These are phyloP conservation scores for Chrysosporium keratinophilum DNA, from an alignment of 2,329 filamentous ascomycete genomes.

Conservation along the genomic window DNA sequence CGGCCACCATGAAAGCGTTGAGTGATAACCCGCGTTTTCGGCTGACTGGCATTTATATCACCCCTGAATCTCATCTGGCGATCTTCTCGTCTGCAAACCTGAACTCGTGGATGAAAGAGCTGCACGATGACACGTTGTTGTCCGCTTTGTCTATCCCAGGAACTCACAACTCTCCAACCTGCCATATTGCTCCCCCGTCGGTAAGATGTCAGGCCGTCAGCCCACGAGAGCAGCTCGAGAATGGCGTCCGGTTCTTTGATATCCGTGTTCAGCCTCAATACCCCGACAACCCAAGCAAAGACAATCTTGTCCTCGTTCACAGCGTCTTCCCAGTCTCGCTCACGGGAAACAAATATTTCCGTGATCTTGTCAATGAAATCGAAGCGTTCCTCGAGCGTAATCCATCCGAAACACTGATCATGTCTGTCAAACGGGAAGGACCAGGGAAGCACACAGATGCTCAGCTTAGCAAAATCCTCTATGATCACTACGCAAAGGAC, in stretches of 20 bases:
- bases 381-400: conserved; percentile 67
- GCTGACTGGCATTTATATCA: conserved; percentile 58
- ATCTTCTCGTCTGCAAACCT: conserved; percentile 63
- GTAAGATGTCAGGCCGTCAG: conserved; percentile 84
- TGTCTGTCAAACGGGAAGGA: conserved; percentile 87
- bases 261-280: conserved; percentile 63
- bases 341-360: conserved; percentile 68
- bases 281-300: conserved; percentile 47
- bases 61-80: conserved; percentile 43
- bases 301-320: conserved; percentile 74
- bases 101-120: conserved; percentile 67
- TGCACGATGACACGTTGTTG: conserved; percentile 61
- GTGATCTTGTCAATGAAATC: conserved; percentile 58
- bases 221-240: conserved; percentile 66
- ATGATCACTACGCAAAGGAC: conserved; percentile 52
- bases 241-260: conserved; percentile 91
- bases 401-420: conserved; percentile 69
- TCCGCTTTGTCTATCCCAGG: conserved; percentile 82
- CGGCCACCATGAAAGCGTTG: conserved; percentile 51
- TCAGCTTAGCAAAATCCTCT: conserved; percentile 64
- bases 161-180: conserved; percentile 88
- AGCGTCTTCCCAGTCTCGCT: conserved; percentile 80
- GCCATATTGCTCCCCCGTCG: conserved; percentile 72
- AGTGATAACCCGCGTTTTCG: conserved; percentile 42
- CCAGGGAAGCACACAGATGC: conserved; percentile 68